Evolutionary conservation across 345 rosid genomes (phyloP).

Genomic region (Hirschfeldia incana): DNA sequence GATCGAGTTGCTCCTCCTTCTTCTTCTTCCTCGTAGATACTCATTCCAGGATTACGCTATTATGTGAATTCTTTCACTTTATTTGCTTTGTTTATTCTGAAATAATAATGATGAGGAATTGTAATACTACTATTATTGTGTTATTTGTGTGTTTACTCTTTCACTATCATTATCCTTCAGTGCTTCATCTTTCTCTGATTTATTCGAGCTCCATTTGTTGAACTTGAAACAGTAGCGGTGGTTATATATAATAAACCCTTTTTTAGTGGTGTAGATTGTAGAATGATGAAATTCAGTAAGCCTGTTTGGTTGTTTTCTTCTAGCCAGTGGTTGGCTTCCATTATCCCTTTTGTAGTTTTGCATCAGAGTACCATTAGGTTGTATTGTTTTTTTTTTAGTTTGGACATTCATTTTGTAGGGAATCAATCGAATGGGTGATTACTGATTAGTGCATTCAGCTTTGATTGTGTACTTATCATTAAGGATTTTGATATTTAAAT

Average conservation of each 20-base stretch:
- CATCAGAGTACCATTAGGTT: neutral
- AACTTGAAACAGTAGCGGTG: neutral
- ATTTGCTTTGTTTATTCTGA: slow-evolving; percentile 14
- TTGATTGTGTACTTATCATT: neutral
- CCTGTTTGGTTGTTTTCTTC: too few relatives aligned
- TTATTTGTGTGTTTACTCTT: slow-evolving; percentile 21
- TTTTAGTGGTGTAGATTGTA: neutral
- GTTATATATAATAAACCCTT: neutral
- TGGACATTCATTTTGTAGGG: slow-evolving; percentile 7
- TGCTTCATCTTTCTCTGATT: neutral
- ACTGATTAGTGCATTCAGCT: neutral
- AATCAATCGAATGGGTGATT: neutral
- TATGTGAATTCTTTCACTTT: slow-evolving; percentile 30
- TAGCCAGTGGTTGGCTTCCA: too few relatives aligned
- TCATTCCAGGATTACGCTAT: slow-evolving; percentile 14
- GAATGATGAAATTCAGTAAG: neutral
- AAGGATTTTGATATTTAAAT: neutral
- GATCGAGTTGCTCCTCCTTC: slow-evolving; percentile 67
- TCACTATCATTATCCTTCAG: slow-evolving; percentile 12
- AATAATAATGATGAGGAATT: slow-evolving; percentile 32
- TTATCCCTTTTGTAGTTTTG: neutral
- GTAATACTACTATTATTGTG: slow-evolving; percentile 12
- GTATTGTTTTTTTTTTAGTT: neutral
- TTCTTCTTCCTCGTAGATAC: slow-evolving; percentile 34
- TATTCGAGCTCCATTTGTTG: slow-evolving; percentile 4